These are phyloP conservation scores for Lepiota venenata DNA, from an alignment of 768 basidiomycete species.

Conservation along the genomic window DNA sequence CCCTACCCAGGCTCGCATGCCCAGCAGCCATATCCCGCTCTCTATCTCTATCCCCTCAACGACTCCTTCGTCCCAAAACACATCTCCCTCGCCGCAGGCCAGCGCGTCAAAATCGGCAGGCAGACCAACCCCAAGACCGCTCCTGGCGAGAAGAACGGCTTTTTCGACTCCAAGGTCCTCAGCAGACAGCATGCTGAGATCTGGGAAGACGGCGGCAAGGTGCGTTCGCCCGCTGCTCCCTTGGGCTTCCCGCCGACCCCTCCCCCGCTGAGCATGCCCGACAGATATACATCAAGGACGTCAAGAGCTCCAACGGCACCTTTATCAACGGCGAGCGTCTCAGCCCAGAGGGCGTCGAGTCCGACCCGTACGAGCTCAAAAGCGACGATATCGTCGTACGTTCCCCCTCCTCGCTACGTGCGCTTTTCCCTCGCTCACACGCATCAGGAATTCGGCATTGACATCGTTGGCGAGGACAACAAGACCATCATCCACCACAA, in stretches of 20 bases:
- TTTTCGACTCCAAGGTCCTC: constrained; percentile 94
- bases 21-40: constrained; percentile 35
- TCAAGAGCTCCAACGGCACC: constrained; percentile 97
- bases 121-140: constrained; percentile 96
- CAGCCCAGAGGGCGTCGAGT: constrained; percentile 85
- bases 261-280: constrained; percentile 9
- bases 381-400: constrained; percentile 94
- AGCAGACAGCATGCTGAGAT: constrained; percentile 96
- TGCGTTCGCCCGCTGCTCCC: constrained; percentile 26
- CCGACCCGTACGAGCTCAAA: constrained; percentile 91
- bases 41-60: constrained; percentile 87
- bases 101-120: constrained; percentile 87
- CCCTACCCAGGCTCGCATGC: constrained; percentile 24
- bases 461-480: constrained; percentile 98
- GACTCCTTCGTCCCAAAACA: constrained; percentile 95
- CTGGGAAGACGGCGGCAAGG: constrained; percentile 93
- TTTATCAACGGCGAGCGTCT: constrained; percentile 97
- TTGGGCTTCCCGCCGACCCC: neutral
- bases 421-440: constrained; percentile 12
- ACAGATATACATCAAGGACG: constrained; percentile 97
- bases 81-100: constrained; percentile 67
- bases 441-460: constrained; percentile 94
- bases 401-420: constrained; percentile 3
- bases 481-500: constrained; percentile 98
- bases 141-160: constrained; percentile 91